Conservation (phyloP, 345 rosid species). For the Barbarea vulgaris region DNA sequence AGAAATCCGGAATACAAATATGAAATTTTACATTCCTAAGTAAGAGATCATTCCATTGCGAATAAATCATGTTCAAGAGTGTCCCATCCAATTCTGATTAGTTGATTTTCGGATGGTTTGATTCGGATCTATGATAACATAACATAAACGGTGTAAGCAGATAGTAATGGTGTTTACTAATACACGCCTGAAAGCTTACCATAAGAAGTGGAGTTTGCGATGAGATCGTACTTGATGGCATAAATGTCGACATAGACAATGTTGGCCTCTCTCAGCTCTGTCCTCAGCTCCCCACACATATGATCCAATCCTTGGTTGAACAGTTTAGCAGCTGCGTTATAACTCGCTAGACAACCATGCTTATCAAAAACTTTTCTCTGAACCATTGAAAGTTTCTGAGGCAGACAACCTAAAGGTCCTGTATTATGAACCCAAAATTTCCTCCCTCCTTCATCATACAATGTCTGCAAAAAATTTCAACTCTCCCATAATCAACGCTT, state of each 20-base stretch:
- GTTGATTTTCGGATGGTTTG: too few species aligned
- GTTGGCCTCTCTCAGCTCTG: constrained; percentile 52
- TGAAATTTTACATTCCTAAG: neutral
- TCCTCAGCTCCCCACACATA: constrained; percentile 52
- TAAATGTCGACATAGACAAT: constrained; percentile 72
- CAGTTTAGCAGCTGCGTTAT: constrained; percentile 65
- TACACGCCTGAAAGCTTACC: constrained; percentile 44
- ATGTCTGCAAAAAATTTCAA: constrained; percentile 38
- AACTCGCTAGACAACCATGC: constrained; percentile 59
- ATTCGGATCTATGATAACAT: neutral
- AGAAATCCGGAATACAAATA: too few species aligned
- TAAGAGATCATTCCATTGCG: too few species aligned
- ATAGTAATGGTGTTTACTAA: neutral
- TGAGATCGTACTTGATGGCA: constrained; percentile 72
- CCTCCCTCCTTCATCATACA: constrained; percentile 70
- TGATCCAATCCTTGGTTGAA: constrained; percentile 62
- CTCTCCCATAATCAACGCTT: neutral
- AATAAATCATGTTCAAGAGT: too few species aligned
- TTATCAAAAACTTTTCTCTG: constrained; percentile 50
- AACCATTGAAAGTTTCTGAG: constrained; percentile 70
- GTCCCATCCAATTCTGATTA: too few species aligned
- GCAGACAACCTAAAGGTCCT: constrained; percentile 89
- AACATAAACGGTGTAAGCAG: neutral
- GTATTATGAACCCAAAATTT: constrained; percentile 92
- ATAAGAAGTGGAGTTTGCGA: constrained; percentile 56